Percentiles rank a stretch among this genome's conserved stretches.
phyloP scores from a whole-genome alignment of 106 monocot species.

The Hemerocallis citrina region DNA sequence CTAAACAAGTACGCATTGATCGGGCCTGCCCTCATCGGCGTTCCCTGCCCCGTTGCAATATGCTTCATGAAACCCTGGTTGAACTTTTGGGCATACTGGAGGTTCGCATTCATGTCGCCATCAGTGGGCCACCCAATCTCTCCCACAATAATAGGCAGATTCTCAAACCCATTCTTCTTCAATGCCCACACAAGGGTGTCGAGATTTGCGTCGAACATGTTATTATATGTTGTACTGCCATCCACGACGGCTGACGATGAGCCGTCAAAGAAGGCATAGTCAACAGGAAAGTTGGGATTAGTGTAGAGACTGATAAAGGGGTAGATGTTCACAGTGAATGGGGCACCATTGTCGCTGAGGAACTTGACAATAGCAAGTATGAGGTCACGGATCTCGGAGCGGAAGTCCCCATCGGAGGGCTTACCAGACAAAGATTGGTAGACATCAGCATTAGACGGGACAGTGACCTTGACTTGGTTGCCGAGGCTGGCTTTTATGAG shows the following conservation, averaged over 20 bases:
- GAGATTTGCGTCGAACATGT: conserved; percentile 79
- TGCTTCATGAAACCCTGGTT: conserved; percentile 69
- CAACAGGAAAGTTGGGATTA: conserved; percentile 69
- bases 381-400: conserved; percentile 62
- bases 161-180: conserved; percentile 64
- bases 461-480: conserved; percentile 63
- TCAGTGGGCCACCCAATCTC: conserved; percentile 96
- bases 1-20: conserved; percentile 76
- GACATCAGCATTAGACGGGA: conserved; percentile 84
- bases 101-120: conserved; percentile 64
- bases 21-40: conserved; percentile 62
- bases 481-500: conserved; percentile 70
- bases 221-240: conserved; percentile 38
- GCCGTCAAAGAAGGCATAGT: conserved; percentile 89
- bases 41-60: conserved; percentile 45
- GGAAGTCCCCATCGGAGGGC: conserved; percentile 84
- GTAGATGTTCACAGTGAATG: conserved; percentile 90
- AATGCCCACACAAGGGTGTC: conserved; percentile 80
- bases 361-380: conserved; percentile 73
- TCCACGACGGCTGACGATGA: conserved; percentile 29
- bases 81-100: conserved; percentile 46
- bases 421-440: conserved; percentile 43
- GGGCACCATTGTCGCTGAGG: conserved; percentile 54
- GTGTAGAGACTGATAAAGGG: conserved; percentile 85
- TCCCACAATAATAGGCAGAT: conserved; percentile 64